Evolutionary conservation across 805 yeast species (phyloP), one percentile per base, ranked within the genome.

Genomic region (Candida fluviatilis): DNA sequence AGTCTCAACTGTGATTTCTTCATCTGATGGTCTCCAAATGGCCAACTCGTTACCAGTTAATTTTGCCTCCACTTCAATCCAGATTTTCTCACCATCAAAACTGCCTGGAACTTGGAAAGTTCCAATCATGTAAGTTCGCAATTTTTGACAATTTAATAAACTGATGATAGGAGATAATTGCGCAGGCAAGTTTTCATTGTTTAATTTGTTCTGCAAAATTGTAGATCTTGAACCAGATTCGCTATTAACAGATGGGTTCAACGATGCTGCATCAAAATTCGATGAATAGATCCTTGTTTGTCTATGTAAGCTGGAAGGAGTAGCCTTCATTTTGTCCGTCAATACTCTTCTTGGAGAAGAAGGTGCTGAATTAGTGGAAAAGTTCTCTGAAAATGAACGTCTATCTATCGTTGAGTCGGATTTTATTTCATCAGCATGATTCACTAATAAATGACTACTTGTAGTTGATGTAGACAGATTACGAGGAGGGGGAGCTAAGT

Each of bases 141-240:
- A 70, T 44, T 78, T 77, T 52, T 87, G 95, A 14, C 89, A 80
- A 33, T 76, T 75, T 39, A 84, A 66, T 46, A 87, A 67, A 15
- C 86, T 80, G 27, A 86, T 74, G 8, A 84, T 72, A 0, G 95
- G 95, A 12, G 78, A 60, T 53, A 87, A 66, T 52, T 85, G 91
- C 12, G 76, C 76, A 0, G 89, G 84, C 25, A 66, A 51, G 21
- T 49, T 51, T 18, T 57, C 58, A 36, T 50, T 50, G 35, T 57
- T 47, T 21, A 39, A 25, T 34, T 40, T 49, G 31, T 47, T 49
- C 32, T 52, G 57, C 11, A 40, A 31, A 5, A 55, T 33, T 18
- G 52, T 38, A 3, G 54, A 36, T 13, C 31, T 45, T 18, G 25
- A 18, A 15, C 40, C 41, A 10, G 35, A 18, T 11, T 37, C 8